Evolutionary conservation across 495 filamentous ascomycete species (phyloP).

Genomic region (Aspergillus nanangensis): DNA sequence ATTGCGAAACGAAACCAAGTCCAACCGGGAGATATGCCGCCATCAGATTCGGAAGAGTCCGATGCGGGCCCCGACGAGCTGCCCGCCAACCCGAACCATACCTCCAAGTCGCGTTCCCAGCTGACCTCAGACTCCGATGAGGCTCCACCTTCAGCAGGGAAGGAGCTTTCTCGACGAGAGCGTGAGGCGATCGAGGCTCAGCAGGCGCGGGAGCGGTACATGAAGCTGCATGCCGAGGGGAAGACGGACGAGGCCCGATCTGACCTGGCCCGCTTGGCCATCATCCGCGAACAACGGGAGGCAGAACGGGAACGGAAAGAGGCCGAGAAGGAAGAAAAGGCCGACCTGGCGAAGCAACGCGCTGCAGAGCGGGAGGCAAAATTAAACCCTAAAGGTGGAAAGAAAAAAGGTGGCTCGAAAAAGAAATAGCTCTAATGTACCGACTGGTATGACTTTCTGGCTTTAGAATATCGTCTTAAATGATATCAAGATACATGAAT

Average conservation of each 20-base stretch:
- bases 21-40: conserved; percentile 78
- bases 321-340: conserved; percentile 74
- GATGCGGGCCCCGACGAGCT: conserved; percentile 57
- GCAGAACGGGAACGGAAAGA: conserved; percentile 75
- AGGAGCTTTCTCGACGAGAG: conserved; percentile 73
- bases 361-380: conserved; percentile 34
- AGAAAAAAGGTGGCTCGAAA: conserved; percentile 29
- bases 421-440: too few relatives aligned
- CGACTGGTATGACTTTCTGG: too few relatives aligned
- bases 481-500: neutral
- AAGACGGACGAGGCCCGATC: conserved; percentile 95
- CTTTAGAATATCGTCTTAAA: neutral
- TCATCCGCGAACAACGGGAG: conserved; percentile 83
- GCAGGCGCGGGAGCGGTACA: conserved; percentile 83
- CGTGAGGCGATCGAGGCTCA: conserved; percentile 84
- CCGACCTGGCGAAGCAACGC: conserved; percentile 50
- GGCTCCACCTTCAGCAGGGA: conserved; percentile 24
- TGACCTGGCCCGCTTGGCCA: conserved; percentile 77
- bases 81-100: conserved; percentile 89
- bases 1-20: conserved; percentile 61
- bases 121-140: conserved; percentile 39
- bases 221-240: conserved; percentile 90
- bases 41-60: conserved; percentile 59
- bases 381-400: conserved; percentile 25
- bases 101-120: conserved; percentile 62